Base-by-base conservation (phyloP, 768 basidiomycete species). In the Phaffia tasmanica region DNA sequence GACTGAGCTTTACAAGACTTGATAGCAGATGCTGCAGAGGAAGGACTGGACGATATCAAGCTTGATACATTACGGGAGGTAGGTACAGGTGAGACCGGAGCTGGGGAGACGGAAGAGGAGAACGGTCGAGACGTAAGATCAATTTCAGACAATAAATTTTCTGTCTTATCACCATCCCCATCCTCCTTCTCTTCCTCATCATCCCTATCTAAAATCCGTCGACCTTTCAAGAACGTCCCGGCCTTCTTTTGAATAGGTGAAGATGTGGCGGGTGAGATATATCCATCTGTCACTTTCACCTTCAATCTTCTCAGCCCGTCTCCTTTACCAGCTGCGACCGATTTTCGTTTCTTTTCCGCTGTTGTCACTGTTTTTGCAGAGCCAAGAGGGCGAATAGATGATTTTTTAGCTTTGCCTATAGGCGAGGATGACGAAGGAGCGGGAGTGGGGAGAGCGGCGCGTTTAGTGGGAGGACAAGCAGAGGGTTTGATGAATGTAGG, bases 351-450 rank as follows among this genome's bases (percentile, higher is more conserved):
- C 21, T 9, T 42, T 42, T 47, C 59, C 49, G 46, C 59, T 47
- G 42, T 30, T 62, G 8, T 48, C 15, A n/a, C 35, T 11, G 61
- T 48, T 25, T 48, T 53, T 19, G 61, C 61, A 29, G 50, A 62
- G n/a, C 61, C 61, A 3, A 32, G 59, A 49, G 49, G 14, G 42
- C 59, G 46, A 61, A 47, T 18, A 47, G 23, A 25, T 25, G 59
- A 11, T 32, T 61, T 49, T 42, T 61, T 49, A 27, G 46, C 32
- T 61, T 61, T 42, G 21, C 49, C 59, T 6, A 47, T 61, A 42
- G 49, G 49, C 42, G 59, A 60, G 3, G n/a, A 47, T 25, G 59
- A 61, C 2, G 59, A 60, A 16, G 58, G 42, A 47, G 59, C 56
- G 2, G 27, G 56, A 14, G 27, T 25, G 19, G 42, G 21, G 59